Evolutionary conservation across 192 early-diverging fungal genomes (phyloP).

Genomic region (Mortierella antarctica): DNA sequence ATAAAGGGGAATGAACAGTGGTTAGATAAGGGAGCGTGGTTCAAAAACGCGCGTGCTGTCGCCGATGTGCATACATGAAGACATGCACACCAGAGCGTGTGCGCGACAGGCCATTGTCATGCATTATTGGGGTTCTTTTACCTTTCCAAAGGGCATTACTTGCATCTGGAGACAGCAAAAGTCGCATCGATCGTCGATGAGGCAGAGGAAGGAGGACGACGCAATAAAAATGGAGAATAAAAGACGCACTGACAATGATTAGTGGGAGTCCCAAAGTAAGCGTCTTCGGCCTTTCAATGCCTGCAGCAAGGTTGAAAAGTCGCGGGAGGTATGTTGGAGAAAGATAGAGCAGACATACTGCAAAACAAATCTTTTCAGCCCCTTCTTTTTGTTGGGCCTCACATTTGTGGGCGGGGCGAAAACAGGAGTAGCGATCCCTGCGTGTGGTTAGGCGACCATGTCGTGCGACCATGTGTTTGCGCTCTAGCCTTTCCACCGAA

Average conservation of each 20-base stretch:
- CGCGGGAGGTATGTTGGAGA: no score
- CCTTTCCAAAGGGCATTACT: constrained; percentile 42
- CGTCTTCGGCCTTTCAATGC: no score
- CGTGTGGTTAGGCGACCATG: not conserved
- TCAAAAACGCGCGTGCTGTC: not conserved
- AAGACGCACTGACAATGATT: not conserved
- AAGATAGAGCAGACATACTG: no score
- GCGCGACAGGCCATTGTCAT: not conserved
- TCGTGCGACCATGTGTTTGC: constrained; percentile 25
- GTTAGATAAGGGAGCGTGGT: constrained; percentile 4
- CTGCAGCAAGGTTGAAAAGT: no score
- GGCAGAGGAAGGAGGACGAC: not conserved
- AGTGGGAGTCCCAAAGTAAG: no score
- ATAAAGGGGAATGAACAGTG: not conserved
- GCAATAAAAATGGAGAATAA: not conserved
- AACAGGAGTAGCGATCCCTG: no score
- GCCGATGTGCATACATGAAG: not conserved
- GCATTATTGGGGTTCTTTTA: constrained; percentile 11
- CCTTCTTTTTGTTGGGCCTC: no score
- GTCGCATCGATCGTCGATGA: not conserved
- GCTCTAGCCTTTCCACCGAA: not conserved
- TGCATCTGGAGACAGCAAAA: constrained; percentile 9
- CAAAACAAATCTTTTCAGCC: no score
- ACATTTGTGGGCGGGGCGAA: no score
- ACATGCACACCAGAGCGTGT: not conserved